Conservation (phyloP, 441 rosid genomes). For the Francoa sonchifolia region DNA sequence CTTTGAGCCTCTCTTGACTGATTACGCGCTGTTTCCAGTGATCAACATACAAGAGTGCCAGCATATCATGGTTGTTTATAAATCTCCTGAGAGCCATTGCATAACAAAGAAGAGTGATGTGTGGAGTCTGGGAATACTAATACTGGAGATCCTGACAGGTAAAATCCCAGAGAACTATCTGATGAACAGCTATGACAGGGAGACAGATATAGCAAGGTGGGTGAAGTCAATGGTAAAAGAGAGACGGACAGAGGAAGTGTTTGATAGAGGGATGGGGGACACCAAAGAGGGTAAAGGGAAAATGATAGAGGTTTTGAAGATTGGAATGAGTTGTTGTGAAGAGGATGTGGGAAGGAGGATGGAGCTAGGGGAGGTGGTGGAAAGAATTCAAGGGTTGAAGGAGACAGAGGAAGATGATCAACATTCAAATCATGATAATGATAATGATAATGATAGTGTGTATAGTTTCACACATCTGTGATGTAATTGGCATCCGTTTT, state of each 20-base stretch:
- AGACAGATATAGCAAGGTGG: slow-evolving; percentile 50
- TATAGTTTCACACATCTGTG: too few relatives aligned
- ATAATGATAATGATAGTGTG: too few relatives aligned
- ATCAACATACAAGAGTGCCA: slow-evolving; percentile 59
- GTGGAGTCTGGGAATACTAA: slow-evolving; percentile 74
- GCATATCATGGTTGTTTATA: slow-evolving; percentile 56
- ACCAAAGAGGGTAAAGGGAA: slow-evolving; percentile 41
- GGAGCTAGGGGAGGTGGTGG: slow-evolving; percentile 41
- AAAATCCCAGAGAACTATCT: slow-evolving; percentile 67
- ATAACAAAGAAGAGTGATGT: slow-evolving; percentile 59
- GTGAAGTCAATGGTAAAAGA: slow-evolving; percentile 53
- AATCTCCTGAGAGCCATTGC: slow-evolving; percentile 65
- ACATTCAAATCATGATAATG: too few relatives aligned
- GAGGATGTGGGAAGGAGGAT: slow-evolving; percentile 47
- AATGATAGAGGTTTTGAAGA: slow-evolving; percentile 60
- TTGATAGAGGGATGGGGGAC: slow-evolving; percentile 63
- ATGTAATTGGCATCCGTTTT: too few relatives aligned
- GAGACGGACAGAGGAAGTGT: slow-evolving; percentile 41
- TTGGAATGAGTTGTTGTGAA: slow-evolving; percentile 78
- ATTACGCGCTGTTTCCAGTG: slow-evolving; percentile 59
- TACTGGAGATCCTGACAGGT: slow-evolving; percentile 66
- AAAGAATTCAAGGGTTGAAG: slow-evolving; percentile 38
- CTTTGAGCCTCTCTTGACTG: slow-evolving; percentile 53
- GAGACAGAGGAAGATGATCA: slow-evolving; percentile 23
- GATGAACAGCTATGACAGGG: slow-evolving; percentile 29